Evolutionary conservation across 2,329 filamentous ascomycete species (phyloP).

Genomic region (Elsinoe fawcettii): DNA sequence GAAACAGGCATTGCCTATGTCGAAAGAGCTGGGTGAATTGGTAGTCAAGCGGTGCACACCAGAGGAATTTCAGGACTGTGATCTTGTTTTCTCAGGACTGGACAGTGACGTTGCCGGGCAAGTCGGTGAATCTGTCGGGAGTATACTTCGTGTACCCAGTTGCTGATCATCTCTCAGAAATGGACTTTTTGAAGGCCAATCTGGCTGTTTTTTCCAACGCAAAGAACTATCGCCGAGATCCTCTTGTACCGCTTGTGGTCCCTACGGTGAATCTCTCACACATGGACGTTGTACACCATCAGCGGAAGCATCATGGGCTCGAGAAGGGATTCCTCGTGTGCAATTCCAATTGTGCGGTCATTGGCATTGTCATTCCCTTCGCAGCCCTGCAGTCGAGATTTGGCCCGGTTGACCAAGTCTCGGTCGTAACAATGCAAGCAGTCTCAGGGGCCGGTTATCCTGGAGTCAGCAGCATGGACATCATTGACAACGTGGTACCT

Average conservation of each 20-base stretch:
- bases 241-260: constrained; percentile 84
- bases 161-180: constrained; percentile 49
- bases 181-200: constrained; percentile 81
- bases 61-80: constrained; percentile 77
- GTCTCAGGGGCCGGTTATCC: constrained; percentile 89
- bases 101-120: constrained; percentile 90
- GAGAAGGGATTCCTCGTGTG: constrained; percentile 88
- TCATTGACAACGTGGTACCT: constrained; percentile 91
- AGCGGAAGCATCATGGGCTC: constrained; percentile 64
- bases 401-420: constrained; percentile 66
- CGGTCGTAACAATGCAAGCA: constrained; percentile 91
- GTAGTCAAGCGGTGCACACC: constrained; percentile 80
- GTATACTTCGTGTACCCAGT: neutral
- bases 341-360: constrained; percentile 97
- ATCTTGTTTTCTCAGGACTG: constrained; percentile 85
- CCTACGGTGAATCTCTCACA: constrained; percentile 90
- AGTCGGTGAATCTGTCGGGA: constrained; percentile 56
- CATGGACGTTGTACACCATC: constrained; percentile 80
- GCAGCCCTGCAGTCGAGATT: constrained; percentile 82
- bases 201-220: constrained; percentile 95
- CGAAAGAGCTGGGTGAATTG: constrained; percentile 64
- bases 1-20: constrained; percentile 87
- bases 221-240: constrained; percentile 91
- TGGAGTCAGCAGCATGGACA: constrained; percentile 87
- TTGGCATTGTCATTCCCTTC: constrained; percentile 90